Evolutionary conservation across 768 basidiomycete genomes (phyloP), one percentile per base, ranked within the genome.

Genomic region (Aureoboletus auriporus): DNA sequence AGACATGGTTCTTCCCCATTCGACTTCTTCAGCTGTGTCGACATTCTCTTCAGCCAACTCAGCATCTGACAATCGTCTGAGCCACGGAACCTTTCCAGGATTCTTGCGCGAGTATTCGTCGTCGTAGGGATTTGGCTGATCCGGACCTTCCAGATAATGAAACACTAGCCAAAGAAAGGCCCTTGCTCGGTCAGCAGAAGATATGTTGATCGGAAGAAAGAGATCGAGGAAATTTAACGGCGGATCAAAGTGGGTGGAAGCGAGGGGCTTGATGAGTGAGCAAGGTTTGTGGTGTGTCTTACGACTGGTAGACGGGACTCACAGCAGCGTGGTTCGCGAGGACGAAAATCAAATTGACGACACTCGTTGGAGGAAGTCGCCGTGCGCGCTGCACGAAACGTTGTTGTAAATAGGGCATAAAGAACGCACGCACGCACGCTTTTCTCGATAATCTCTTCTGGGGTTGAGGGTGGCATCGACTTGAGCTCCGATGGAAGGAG

Each of bases 91-190:
- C 67, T 83, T 87, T 45, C 79, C 80, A 1, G 76, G 74, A 57
- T 84, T 67, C 50, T 64, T 61, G 17, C 69, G 68, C 12, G 84
- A 77, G 64, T 81, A 80, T 14, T 80, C 77, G 59, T 89, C 84
- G 44, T 81, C 78, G 62, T 87, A 93, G 5, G 89, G 86, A 64
- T 91, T 93, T n/a, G 75, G 67, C 10, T 71, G 65, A 31, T 75
- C 72, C 1, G 78, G 73, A 30, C 74, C 75, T 65, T 93, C 89
- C 54, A 93, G 73, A 65, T 93, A 92, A 61, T 89, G 76, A 65
- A 81, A 92, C 42, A 91, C 69, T 48, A 92, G 75, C 86, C 89
- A 92, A 27, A 95, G 75, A 64, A 95, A 90, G 4, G 82, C 87
- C 47, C 72, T 73, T 6, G 87, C 89, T 28, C 93, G 85, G 53